phyloP scores from a whole-genome alignment of 805 yeast species.

The Kodamaea kakaduensis region DNA sequence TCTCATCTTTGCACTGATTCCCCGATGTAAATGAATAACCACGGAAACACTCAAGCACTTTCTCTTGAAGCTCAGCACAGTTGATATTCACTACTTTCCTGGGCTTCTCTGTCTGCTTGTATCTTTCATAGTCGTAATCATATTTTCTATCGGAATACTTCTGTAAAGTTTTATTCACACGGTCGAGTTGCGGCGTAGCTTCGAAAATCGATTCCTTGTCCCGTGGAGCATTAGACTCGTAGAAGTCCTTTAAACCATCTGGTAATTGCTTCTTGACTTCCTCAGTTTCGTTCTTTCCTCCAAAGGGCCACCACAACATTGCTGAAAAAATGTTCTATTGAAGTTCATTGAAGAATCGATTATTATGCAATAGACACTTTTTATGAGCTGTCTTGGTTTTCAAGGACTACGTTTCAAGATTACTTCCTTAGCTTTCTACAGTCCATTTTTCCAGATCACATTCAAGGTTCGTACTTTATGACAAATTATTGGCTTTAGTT shows the following conservation, averaged over 20 bases:
- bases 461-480: no score
- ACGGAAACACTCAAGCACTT: constrained; percentile 34
- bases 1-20: constrained; percentile 29
- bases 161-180: constrained; percentile 24
- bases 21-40: constrained; percentile 27
- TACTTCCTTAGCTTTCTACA: no score
- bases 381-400: no score
- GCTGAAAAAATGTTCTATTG: not conserved
- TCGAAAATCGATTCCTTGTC: constrained; percentile 19
- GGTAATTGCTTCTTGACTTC: constrained; percentile 34
- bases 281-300: constrained; percentile 19
- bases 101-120: constrained; percentile 25
- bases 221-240: constrained; percentile 28
- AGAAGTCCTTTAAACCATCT: constrained; percentile 28
- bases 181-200: constrained; percentile 22
- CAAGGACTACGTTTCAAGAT: no score
- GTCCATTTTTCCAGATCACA: no score
- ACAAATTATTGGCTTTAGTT: no score
- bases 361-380: not conserved
- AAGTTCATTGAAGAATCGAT: not conserved
- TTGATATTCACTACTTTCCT: constrained; percentile 29
- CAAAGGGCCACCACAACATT: constrained; percentile 30
- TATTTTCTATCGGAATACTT: constrained; percentile 15
- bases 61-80: constrained; percentile 38
- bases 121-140: constrained; percentile 26